These are phyloP conservation scores for Lodderomyces metapsilosis DNA, from an alignment of 1,139 yeast genomes.

Conservation along the genomic window DNA sequence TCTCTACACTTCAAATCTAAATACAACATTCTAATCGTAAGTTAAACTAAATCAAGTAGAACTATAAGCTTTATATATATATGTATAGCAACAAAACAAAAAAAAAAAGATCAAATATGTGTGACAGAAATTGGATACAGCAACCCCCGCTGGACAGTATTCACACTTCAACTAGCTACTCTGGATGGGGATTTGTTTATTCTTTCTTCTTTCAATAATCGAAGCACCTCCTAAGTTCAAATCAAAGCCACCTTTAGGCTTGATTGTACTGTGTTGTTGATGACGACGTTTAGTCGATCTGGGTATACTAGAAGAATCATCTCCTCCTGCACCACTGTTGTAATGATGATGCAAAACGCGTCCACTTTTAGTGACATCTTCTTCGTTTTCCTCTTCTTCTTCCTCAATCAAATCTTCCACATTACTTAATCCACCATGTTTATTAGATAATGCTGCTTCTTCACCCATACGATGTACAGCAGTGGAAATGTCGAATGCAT, in stretches of 20 bases:
- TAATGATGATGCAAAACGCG: conserved; percentile 20
- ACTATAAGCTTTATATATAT: too few species aligned
- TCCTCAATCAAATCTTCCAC: conserved; percentile 34
- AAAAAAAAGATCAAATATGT: neutral
- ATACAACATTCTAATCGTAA: too few species aligned
- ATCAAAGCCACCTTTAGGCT: conserved; percentile 49
- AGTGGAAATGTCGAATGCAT: conserved; percentile 91
- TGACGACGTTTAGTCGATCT: conserved; percentile 14
- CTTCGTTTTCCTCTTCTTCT: conserved; percentile 37
- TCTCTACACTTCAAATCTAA: too few species aligned
- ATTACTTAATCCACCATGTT: conserved; percentile 19
- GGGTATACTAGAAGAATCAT: conserved; percentile 7
- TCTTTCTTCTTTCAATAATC: conserved; percentile 70
- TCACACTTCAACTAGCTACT: conserved; percentile 7
- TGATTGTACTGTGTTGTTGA: conserved; percentile 5
- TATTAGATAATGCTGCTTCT: conserved; percentile 58
- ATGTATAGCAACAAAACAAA: neutral
- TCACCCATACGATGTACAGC: conserved; percentile 94
- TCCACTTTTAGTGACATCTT: conserved; percentile 19
- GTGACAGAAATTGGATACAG: too few species aligned
- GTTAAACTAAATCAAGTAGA: too few species aligned
- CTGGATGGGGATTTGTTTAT: conserved; percentile 21
- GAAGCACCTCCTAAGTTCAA: conserved; percentile 78
- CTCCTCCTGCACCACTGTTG: neutral
- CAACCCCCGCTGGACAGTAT: too few species aligned